phyloP scores from a whole-genome alignment of 257 asterid genomes.

The Solanum chmielewskii region DNA sequence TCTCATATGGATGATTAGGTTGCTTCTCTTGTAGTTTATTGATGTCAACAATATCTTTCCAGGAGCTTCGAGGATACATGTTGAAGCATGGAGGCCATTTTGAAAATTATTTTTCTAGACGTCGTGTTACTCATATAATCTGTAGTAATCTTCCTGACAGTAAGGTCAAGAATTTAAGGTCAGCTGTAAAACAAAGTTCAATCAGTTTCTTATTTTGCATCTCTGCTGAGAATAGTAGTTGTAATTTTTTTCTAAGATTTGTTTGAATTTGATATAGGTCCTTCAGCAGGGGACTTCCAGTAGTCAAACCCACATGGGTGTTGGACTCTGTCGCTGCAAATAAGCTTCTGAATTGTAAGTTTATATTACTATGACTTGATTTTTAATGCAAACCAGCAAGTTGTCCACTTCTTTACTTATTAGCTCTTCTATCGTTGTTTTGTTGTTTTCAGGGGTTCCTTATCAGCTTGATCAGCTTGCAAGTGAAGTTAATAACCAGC shows the following conservation, averaged over 20 bases:
- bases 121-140: constrained; percentile 75
- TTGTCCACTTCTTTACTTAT: neutral
- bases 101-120: constrained; percentile 85
- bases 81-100: constrained; percentile 79
- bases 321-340: constrained; percentile 78
- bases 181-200: neutral
- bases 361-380: neutral
- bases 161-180: constrained; percentile 94
- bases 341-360: constrained; percentile 81
- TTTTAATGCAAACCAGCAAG: neutral
- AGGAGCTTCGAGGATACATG: constrained; percentile 93
- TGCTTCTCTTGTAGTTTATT: neutral
- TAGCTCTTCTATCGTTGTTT: neutral
- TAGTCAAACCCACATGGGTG: constrained; percentile 89
- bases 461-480: constrained; percentile 87
- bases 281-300: constrained; percentile 93
- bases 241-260: neutral
- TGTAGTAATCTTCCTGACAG: constrained; percentile 96
- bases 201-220: constrained; percentile 2
- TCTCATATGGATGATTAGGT: neutral
- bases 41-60: neutral
- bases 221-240: neutral
- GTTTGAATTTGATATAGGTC: constrained; percentile 38
- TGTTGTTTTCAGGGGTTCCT: constrained; percentile 56
- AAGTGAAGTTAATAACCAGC: constrained; percentile 50